Base-by-base conservation (phyloP, 495 filamentous ascomycete genomes). In the Xylaria intraflava region DNA sequence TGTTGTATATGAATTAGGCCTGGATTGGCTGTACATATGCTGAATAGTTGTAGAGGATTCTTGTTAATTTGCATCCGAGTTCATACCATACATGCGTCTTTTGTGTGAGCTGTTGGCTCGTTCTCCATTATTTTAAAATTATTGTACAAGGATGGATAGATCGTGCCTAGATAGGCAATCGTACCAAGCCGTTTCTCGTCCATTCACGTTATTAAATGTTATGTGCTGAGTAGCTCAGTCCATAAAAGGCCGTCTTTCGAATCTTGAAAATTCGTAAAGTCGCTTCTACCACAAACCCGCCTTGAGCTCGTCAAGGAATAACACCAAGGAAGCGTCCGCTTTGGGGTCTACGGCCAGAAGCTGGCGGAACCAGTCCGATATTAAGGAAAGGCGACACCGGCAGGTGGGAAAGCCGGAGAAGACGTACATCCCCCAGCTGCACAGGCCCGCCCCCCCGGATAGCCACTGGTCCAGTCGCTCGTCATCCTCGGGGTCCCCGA, bases 291-390 rank as follows among this genome's bases (percentile, higher is more conserved):
- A 46, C 16, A 43, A 20, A 8, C 51, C 43, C 36, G 24, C 41
- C 33, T 40, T 29, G 8, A 53, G 16, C 31, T 53, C 51, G 3
- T 46, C 43, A 11, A 53, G 23, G 39, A 53, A 46, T n/a, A 27
- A 3, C 11, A 17, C 20, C 20, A 67, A 44, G 22, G 62, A 59
- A 20, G 44, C 49, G 22, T 57, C 49, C 6, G 64, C 62, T 2
- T 12, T 43, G 14, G 47, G 27, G 38, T 65, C 60, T 7, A 27
- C 41, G 7, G 39, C 49, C n/a, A 67, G 51, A 1, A 43, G 40
- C 24, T 31, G n/a, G 2, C 33, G 46, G 46, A 68, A 66, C 63
- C 62, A 68, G 9, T 43, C 36, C 23, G 49, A 56, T 24, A 66
- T 24, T 10, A 7, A 27, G 7, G 3, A 9, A 14, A 60, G 9